Percentiles rank a stretch among this genome's conserved stretches.
Evolutionary conservation across 768 basidiomycete species (phyloP).

Genomic region (Lepiota subincarnata): DNA sequence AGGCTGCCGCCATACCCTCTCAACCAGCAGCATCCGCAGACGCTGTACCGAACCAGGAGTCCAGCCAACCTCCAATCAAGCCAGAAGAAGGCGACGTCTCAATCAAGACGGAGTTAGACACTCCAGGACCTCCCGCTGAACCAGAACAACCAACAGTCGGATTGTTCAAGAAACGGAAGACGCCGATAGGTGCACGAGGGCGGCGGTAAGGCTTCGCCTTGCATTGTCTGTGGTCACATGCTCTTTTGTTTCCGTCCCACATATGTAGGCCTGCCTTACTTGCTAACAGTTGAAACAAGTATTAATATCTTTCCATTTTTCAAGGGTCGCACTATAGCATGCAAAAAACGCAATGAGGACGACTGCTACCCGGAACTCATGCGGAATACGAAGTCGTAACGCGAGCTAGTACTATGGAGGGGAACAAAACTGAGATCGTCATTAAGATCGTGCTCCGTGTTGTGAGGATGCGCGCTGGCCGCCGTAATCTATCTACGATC

Average conservation of each 20-base stretch:
- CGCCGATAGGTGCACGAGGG: conserved; percentile 23
- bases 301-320: too few species aligned
- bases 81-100: conserved; percentile 13
- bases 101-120: conserved; percentile 12
- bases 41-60: neutral
- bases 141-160: conserved; percentile 14
- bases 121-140: conserved; percentile 7
- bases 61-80: conserved; percentile 3
- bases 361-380: neutral
- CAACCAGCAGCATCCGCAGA: neutral
- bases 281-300: too few species aligned
- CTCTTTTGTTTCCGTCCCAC: too few species aligned
- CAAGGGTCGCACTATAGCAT: neutral
- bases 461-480: too few species aligned
- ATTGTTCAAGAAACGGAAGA: conserved; percentile 32
- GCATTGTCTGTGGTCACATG: too few species aligned
- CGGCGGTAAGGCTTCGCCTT: conserved; percentile 19
- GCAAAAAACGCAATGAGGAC: neutral
- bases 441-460: too few species aligned
- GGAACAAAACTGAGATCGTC: too few species aligned
- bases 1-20: neutral
- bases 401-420: neutral
- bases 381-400: neutral
- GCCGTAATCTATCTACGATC: too few species aligned
- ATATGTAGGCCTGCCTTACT: too few species aligned